phyloP scores from a whole-genome alignment of 2,329 filamentous ascomycete species.

The Monilinia laxa region DNA sequence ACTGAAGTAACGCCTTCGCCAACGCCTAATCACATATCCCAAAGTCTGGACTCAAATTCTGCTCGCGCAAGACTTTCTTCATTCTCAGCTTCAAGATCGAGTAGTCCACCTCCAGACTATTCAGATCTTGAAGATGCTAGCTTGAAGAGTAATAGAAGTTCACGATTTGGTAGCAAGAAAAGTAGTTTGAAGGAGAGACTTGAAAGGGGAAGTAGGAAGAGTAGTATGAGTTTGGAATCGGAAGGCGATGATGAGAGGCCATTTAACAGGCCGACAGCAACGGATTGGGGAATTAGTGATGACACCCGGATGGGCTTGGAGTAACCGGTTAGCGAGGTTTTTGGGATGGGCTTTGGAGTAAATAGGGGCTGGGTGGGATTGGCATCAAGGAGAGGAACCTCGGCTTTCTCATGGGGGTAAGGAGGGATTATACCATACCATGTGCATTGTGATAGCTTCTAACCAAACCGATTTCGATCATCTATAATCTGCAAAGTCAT shows the following conservation, averaged over 20 bases:
- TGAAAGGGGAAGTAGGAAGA: constrained; percentile 27
- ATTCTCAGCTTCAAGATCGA: constrained; percentile 16
- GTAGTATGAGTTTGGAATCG: constrained; percentile 30
- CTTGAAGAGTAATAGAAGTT: constrained; percentile 27
- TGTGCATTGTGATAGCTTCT: background rate
- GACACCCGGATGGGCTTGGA: constrained; percentile 82
- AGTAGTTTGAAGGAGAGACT: constrained; percentile 30
- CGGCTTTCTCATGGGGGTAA: background rate
- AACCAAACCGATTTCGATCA: background rate
- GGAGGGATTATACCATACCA: constrained; percentile 4
- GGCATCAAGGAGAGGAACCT: background rate
- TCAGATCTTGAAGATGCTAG: constrained; percentile 29
- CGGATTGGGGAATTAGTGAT: constrained; percentile 78
- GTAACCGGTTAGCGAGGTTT: constrained; percentile 41
- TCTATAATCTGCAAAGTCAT: background rate
- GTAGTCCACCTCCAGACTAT: constrained; percentile 26
- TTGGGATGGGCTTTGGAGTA: constrained; percentile 9
- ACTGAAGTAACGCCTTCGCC: constrained; percentile 47
- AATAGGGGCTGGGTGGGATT: background rate
- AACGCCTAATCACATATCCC: constrained; percentile 40
- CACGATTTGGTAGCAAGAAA: constrained; percentile 26
- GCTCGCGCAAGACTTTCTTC: constrained; percentile 15
- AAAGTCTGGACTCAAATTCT: constrained; percentile 19
- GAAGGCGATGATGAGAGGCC: constrained; percentile 50
- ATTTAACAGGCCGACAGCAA: constrained; percentile 51